Evolutionary conservation across 768 basidiomycete species (phyloP).

Genomic region (Termitomyces sp.): DNA sequence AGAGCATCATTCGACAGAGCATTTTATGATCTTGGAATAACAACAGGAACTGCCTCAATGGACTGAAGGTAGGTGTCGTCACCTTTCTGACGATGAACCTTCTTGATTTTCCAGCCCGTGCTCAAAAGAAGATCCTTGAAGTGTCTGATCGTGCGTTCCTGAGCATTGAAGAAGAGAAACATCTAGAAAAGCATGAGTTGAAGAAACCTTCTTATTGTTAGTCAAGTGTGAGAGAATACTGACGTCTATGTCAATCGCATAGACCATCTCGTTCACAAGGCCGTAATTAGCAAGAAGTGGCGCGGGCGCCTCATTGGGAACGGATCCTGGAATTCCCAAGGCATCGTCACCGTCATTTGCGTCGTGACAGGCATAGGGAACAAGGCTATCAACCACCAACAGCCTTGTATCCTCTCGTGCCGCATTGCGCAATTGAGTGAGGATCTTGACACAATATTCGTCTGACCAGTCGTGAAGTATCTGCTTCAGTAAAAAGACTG

Average conservation of each 20-base stretch:
- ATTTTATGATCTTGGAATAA: neutral
- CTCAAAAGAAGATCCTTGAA: slow-evolving; percentile 19
- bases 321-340: slow-evolving; percentile 19
- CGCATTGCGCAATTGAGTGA: neutral
- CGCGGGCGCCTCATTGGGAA: slow-evolving; percentile 10
- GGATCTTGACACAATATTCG: slow-evolving; percentile 4
- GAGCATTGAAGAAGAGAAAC: slow-evolving; percentile 31
- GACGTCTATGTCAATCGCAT: slow-evolving; percentile 30
- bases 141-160: slow-evolving; percentile 32
- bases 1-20: neutral
- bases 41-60: neutral
- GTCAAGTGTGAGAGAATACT: slow-evolving; percentile 7
- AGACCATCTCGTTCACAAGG: slow-evolving; percentile 27
- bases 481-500: slow-evolving; percentile 8
- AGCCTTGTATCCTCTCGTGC: slow-evolving; percentile 1
- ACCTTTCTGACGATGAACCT: neutral
- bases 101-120: slow-evolving; percentile 28
- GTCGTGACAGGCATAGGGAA: slow-evolving; percentile 5
- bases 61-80: neutral
- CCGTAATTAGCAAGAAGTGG: slow-evolving; percentile 36
- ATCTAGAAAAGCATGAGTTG: slow-evolving; percentile 21
- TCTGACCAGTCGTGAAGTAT: slow-evolving; percentile 10
- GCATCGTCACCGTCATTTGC: neutral
- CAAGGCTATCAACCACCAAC: slow-evolving; percentile 5
- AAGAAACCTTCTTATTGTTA: too few species aligned